These are phyloP conservation scores for Saccharomycopsis sp. DNA, from an alignment of 805 yeast genomes.

Conservation along the genomic window DNA sequence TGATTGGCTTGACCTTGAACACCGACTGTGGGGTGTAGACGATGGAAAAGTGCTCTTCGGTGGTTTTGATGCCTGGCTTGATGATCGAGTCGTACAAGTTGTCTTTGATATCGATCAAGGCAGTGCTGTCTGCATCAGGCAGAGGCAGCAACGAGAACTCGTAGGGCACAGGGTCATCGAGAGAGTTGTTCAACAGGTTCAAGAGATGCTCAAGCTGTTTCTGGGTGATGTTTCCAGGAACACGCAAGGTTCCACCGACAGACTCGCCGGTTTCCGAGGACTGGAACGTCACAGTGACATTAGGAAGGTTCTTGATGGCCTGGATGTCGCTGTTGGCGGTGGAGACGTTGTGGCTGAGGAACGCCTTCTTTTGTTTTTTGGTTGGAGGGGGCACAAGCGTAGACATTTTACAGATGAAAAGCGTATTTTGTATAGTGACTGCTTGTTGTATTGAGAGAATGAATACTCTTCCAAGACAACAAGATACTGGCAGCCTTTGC, in stretches of 20 bases:
- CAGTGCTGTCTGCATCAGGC: conserved; percentile 35
- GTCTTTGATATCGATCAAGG: conserved; percentile 63
- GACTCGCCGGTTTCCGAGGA: conserved; percentile 90
- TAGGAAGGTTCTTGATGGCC: conserved; percentile 73
- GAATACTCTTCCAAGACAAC: too few species aligned
- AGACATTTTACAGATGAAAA: conserved; percentile 71
- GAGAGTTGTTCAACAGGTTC: conserved; percentile 64
- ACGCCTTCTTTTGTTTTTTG: conserved; percentile 76
- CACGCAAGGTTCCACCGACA: conserved; percentile 78
- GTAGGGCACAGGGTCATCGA: conserved; percentile 86
- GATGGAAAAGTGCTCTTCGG: conserved; percentile 88
- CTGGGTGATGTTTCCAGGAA: conserved; percentile 83
- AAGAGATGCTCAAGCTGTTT: conserved; percentile 82
- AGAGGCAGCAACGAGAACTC: conserved; percentile 57
- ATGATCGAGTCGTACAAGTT: conserved; percentile 74
- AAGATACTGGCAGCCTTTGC: too few species aligned
- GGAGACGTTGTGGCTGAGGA: conserved; percentile 47
- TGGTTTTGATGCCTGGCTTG: conserved; percentile 78
- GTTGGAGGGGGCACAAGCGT: conserved; percentile 91
- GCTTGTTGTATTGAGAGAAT: background rate
- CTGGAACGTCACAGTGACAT: conserved; percentile 81
- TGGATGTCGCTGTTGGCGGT: conserved; percentile 57
- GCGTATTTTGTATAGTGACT: background rate
- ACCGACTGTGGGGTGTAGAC: conserved; percentile 93
- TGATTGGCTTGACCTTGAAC: conserved; percentile 85